Base-by-base conservation (phyloP, 148 eudicot genomes). In the Rhododendron mucronatum region DNA sequence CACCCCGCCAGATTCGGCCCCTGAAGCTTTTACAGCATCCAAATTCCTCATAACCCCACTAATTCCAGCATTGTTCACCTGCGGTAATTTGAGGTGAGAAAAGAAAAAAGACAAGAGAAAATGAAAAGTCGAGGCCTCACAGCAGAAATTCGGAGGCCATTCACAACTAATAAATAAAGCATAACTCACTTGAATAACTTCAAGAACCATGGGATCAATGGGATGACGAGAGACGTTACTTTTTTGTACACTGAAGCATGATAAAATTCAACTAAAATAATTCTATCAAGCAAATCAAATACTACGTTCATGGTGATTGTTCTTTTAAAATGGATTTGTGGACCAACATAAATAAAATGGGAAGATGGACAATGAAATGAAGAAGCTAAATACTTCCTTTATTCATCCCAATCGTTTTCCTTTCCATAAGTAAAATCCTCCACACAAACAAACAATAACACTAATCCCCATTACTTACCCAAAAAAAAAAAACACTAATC, bases 61-160 rank as follows among this genome's bases (percentile, higher is more conserved):
- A 39, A 33, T 48, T n/a, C 81, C 84, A 7, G 86, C 63, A 18
- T 86, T 74, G 44, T 74, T 74, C 44, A 74, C 78, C 78, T 74
- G 78, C 44, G 4, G 35, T 14, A 35, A 15, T 35, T 69, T 10
- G 30, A 23, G 12, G 69, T 23, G 28, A 2, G 23, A 21, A 21
- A 23, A 21, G 26, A 61, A 61, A 1, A 61, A 61, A 21, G 9
- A 23, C 12, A 47, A 47, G 18, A 0, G 59, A 63, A n/a, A 63
- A 63, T 2, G 13, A n/a, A n/a, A 63, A 63, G 13, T 23, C 69
- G 23, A 63, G 69, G 30, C 69, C 23, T 63, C 10, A 23, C 12
- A 7, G 23, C 10, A 63, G 11, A 63, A 2, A 63, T 8, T 9
- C 30, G 13, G 28, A 63, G 69, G 69, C 69, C 65, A 59, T 59